Evolutionary conservation across 352 stramenopile species (phyloP), one percentile per base, ranked within the genome.

Genomic region (Phytophthora litchii): DNA sequence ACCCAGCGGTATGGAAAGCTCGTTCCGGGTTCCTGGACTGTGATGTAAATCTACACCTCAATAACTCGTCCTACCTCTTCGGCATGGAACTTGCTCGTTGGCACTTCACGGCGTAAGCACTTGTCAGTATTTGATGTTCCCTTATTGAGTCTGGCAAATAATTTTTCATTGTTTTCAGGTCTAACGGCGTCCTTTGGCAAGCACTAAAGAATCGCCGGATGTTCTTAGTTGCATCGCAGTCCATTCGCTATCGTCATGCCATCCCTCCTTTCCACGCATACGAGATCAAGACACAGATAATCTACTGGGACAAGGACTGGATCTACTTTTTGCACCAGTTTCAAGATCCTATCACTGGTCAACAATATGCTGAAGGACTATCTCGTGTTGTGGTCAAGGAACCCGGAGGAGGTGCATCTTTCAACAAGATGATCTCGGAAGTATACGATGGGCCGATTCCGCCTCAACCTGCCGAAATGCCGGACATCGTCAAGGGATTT

Each of bases 1-100:
- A 91, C 64, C 80, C 85, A 25, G 81, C 84, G 4, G 72, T 95
- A 31, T 95, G 85, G 81, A 80, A 67, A 46, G 82, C 67, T 42
- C 85, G 85, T 3, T 70, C 80, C 1, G 83, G 83, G 0, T 74
- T 96, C 34, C 52, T 95, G 14, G 88, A 96, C 70, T 89, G 83
- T 35, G 88, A 96, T 54, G 58, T 94, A 44, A 94, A 95, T 54
- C 12, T 94, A 37, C 88, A 96, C 48, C 60, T 95, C 3, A 96
- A 96, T 67, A 96, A 96, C 59, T 75, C 88, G 6, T 77, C 83
- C 14, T 95, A 92, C 35, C 60, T 95, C 45, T 95, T 80, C 70
- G 81, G 74, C 54, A 93, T 89, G 74, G 88, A 96, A 53, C 83
- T 96, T 27, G 88, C 88, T 47, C 86, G 88, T 25, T 96, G 88